Evolutionary conservation across 2,329 filamentous ascomycete genomes (phyloP), one percentile per base, ranked within the genome.

Genomic region (Xylaria sp.): DNA sequence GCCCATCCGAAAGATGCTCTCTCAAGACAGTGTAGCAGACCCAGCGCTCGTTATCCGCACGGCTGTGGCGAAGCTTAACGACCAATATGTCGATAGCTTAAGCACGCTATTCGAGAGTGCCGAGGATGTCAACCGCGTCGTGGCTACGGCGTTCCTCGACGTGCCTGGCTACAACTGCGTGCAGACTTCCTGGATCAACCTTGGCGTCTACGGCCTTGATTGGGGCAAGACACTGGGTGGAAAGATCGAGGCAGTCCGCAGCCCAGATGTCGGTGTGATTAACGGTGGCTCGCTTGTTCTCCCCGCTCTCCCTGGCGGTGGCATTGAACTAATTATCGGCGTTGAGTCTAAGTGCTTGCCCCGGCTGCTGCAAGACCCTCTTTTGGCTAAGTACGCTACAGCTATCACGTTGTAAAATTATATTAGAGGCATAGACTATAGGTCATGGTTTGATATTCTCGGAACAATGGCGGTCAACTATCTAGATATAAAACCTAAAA

Each of bases 61-160:
- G 44, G 71, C 71, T 1, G 67, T 79, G 23, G 41, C 63, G 21
- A 64, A 65, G 9, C 73, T 75, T 2, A 71, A 72, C 41, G 67
- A 74, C 13, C 60, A 74, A 15, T 79, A 68, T 51, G 68, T 67
- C 41, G 70, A 74, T 44, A 68, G 75, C 49, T 37, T 76, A 7
- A 65, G 70, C 17, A 54, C 71, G 1, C 63, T 77, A 13, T 65
- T 75, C 3, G 74, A 76, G 43, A 64, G 63, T 15, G 60, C 74
- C 4, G 70, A 70, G 38, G 74, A 77, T 40, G 71, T 75, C 15
- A 67, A 72, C 47, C 68, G 71, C 13, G 64, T 76, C 4, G 70
- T 73, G 15, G 64, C 72, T 1, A 75, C 74, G 1, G 74, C 73
- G 15, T 76, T 77, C 55, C 54, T 76, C 5, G 75, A 77, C 60